A percentile compares a stretch with the other conserved stretches of the same genome.
These are phyloP conservation scores for Fraxinus sp. DNA, from an alignment of 305 asterid species.

Conservation along the genomic window DNA sequence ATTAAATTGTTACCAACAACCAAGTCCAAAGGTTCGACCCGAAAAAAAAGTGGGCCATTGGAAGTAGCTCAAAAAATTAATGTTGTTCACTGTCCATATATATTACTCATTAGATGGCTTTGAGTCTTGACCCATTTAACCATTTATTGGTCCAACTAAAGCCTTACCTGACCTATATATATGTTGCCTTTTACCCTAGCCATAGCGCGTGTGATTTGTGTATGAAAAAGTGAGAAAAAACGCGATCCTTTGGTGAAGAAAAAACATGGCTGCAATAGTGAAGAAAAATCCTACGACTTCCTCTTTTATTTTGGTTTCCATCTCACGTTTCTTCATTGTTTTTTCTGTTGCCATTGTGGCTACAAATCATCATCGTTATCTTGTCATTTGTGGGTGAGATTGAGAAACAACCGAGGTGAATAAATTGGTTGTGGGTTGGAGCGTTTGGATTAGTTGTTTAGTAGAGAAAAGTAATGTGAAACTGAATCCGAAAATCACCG, in stretches of 20 bases:
- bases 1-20: neutral
- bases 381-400: neutral
- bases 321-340: neutral
- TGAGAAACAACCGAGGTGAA: neutral
- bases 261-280: neutral
- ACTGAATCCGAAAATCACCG: neutral
- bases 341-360: neutral
- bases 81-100: no score
- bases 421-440: neutral
- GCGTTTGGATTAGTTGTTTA: neutral
- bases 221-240: neutral
- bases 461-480: no score
- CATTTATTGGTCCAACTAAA: no score
- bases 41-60: neutral
- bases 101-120: no score
- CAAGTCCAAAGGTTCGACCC: neutral
- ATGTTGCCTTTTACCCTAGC: no score
- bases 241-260: neutral
- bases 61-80: neutral
- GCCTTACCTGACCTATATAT: no score
- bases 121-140: no score
- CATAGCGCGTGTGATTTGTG: no score
- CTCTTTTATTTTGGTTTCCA: neutral
- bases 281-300: neutral
- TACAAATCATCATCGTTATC: neutral